Evolutionary conservation across 2,329 filamentous ascomycete species (phyloP), one percentile per base, ranked within the genome.

Genomic region (Knoxdaviesia proteae): DNA sequence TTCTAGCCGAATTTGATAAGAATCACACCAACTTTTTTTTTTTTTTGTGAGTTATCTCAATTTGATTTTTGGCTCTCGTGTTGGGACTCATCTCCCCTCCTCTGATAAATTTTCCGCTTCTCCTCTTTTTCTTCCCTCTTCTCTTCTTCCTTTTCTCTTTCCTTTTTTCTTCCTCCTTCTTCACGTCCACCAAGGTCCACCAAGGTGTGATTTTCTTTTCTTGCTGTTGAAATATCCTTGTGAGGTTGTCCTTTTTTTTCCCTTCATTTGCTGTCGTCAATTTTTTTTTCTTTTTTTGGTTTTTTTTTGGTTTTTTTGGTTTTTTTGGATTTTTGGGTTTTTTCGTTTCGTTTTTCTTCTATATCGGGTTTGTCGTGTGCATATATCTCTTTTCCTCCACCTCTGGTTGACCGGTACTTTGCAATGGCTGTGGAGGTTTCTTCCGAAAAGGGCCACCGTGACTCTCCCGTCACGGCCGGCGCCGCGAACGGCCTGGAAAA

Each of bases 301-400:
- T 33, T 44, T 40, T 35, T 36, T 37, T 30, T 32, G 37, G 29
- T 46, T 32, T 37, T 46, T 42, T 42, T 36, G 30, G 33, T 39
- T 41, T 31, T 32, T 46, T 42, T 42, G 41, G 34, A 41, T 38
- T 38, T 8, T 39, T 38, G 44, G 35, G 20, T 34, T n/a, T 36
- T 31, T 39, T 30, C 35, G 30, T 32, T 40, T 36, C 36, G 29
- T 43, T 40, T 33, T 34, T 44, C 11, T 35, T 42, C 5, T 29
- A 39, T 20, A 20, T 20, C 20, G 3, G 3, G 20, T 20, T 20
- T 20, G 20, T 20, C 20, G 20, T 20, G 20, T 20, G 20, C 20
- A 36, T 9, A 9, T 36, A 36, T 36, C 34, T 36, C 3, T 11
- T 9, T 9, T 3, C 9, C 34, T 11, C 11, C 34, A 36, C 34